Base-by-base conservation (phyloP, 257 asterid genomes). In the Solanum raphanifolium region DNA sequence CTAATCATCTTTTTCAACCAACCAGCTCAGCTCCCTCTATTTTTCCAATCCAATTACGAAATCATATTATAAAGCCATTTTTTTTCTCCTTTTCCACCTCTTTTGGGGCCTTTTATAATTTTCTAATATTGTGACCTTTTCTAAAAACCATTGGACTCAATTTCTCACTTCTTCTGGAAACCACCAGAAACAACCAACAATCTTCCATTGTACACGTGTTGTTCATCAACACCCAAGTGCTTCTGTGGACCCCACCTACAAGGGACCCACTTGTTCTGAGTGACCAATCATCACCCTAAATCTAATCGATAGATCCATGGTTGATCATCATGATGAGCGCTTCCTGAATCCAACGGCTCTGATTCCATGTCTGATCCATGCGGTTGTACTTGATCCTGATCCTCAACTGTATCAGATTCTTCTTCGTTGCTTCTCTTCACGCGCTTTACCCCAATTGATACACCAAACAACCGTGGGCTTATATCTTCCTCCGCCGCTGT, bases 401-500 rank as follows among this genome's bases (percentile, higher is more conserved):
- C 82, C 90, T 25, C 74, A 62, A 15, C 81, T 46, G 39, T 85
- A 9, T 72, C 75, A 13, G 81, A 18, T 18, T 74, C 90, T 32
- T 87, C 91, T 3, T 85, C 92, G 5, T 83, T 85, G 79, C 84
- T 83, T 25, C 89, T 87, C 88, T 86, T 93, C 90, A 68, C 43
- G 74, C 97, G 93, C 91, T 95, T 96, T 3, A 83, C 87, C 4
- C 96, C 94, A 43, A 93, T 83, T 13, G 96, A 55, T 16, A 96
- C 94, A 46, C 98, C 99, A 69, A 96, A 96, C 46, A 96, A 86
- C 65, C 93, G 90, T 27, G 96, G 95, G 86, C 90, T 91, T 43
- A 65, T 39, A 5, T 89, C 89, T 65, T 38, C 86, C 75, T 52
- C 88, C 75, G 58, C 87, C 27, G 29, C 83, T 7, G 55, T 71